These are phyloP conservation scores for Boletus bicolor DNA, from an alignment of 768 basidiomycete species.

Conservation along the genomic window DNA sequence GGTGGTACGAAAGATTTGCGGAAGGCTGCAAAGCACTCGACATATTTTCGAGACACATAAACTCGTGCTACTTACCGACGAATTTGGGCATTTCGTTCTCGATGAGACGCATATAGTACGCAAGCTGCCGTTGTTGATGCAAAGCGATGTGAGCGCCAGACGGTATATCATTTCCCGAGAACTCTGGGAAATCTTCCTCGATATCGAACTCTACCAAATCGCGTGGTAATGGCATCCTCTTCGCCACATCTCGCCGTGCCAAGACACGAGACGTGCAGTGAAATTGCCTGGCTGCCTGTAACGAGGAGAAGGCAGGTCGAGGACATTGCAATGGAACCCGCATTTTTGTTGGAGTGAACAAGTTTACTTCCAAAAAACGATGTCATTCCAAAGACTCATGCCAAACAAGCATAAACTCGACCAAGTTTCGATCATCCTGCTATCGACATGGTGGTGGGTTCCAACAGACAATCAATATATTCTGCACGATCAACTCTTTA, in stretches of 20 bases:
- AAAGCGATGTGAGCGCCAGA: slow-evolving; percentile 70
- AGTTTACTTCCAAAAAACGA: neutral
- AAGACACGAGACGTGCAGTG: slow-evolving; percentile 22
- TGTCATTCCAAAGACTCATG: neutral
- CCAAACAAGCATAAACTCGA: slow-evolving; percentile 28
- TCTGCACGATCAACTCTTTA: neutral
- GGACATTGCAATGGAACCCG: slow-evolving; percentile 15
- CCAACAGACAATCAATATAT: neutral
- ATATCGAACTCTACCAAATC: slow-evolving; percentile 34
- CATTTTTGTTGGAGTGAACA: slow-evolving; percentile 15
- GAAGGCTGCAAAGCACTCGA: slow-evolving; percentile 51
- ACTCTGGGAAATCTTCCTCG: slow-evolving; percentile 34
- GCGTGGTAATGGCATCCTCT: slow-evolving; percentile 38
- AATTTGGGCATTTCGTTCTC: slow-evolving; percentile 88
- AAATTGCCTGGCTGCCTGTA: slow-evolving; percentile 17
- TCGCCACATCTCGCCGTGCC: slow-evolving; percentile 19
- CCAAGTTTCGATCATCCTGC: neutral
- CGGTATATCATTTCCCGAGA: slow-evolving; percentile 56
- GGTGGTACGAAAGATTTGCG: slow-evolving; percentile 79
- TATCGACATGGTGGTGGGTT: slow-evolving; percentile 51
- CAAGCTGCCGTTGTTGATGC: slow-evolving; percentile 66
- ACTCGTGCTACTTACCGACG: slow-evolving; percentile 53
- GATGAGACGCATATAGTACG: slow-evolving; percentile 80
- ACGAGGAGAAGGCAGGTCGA: slow-evolving; percentile 11
- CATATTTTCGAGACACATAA: slow-evolving; percentile 6